Evolutionary conservation across 2,329 filamentous ascomycete genomes (phyloP).

Genomic region (Teratosphaeria gauchensis): DNA sequence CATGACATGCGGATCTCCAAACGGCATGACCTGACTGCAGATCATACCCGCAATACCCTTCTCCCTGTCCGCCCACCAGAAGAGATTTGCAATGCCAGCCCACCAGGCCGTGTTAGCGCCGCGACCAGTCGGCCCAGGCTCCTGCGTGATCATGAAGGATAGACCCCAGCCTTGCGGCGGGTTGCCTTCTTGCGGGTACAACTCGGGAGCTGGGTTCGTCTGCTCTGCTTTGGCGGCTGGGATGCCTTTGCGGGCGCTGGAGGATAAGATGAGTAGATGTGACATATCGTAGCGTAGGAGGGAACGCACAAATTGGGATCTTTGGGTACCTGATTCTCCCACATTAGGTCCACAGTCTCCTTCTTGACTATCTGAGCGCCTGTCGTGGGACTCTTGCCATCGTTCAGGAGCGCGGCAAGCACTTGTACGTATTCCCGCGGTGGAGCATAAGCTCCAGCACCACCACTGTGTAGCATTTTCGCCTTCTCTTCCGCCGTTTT

Average conservation of each 20-base stretch:
- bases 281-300: neutral
- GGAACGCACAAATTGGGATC: neutral
- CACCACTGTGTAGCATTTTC: constrained; percentile 48
- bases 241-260: constrained; percentile 20
- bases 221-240: constrained; percentile 24
- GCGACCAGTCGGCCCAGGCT: constrained; percentile 26
- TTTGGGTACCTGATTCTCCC: constrained; percentile 43
- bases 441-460: constrained; percentile 50
- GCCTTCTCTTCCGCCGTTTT: constrained; percentile 35
- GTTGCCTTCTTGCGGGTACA: constrained; percentile 23
- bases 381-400: constrained; percentile 51
- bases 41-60: constrained; percentile 31
- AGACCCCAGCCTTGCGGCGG: constrained; percentile 57
- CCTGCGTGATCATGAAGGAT: constrained; percentile 25
- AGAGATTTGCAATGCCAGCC: constrained; percentile 28
- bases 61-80: constrained; percentile 30
- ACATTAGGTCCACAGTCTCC: constrained; percentile 53
- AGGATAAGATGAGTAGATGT: neutral
- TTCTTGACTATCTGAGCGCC: constrained; percentile 45
- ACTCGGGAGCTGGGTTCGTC: constrained; percentile 33
- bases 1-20: constrained; percentile 25
- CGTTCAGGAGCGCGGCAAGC: constrained; percentile 53
- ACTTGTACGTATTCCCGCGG: constrained; percentile 55
- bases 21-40: constrained; percentile 28
- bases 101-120: constrained; percentile 27